phyloP scores from a whole-genome alignment of 768 basidiomycete species.

The Dacryopinax primogenitus region DNA sequence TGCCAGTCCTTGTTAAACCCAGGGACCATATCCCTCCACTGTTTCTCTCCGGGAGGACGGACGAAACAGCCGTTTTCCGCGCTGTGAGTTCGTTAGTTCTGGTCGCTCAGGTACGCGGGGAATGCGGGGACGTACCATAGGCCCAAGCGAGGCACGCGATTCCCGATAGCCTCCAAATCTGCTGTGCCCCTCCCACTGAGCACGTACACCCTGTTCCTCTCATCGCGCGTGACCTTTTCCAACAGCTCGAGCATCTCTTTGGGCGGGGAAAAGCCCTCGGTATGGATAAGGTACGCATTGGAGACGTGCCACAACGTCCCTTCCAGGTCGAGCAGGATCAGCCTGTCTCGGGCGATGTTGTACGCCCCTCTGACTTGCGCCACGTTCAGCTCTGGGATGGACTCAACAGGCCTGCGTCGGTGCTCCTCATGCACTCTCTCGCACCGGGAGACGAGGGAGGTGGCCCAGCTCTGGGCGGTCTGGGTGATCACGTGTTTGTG shows the following conservation, averaged over 20 bases:
- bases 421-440: constrained; percentile 64
- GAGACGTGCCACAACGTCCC: constrained; percentile 50
- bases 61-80: constrained; percentile 85
- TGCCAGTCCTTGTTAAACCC: constrained; percentile 76
- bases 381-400: constrained; percentile 35
- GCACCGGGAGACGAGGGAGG: constrained; percentile 61
- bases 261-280: constrained; percentile 32
- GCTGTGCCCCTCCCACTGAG: constrained; percentile 60
- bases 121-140: constrained; percentile 44
- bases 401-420: constrained; percentile 26
- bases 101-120: constrained; percentile 5
- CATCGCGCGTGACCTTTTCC: constrained; percentile 46
- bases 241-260: constrained; percentile 36
- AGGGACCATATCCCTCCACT: constrained; percentile 72
- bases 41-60: constrained; percentile 37
- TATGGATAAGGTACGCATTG: constrained; percentile 39
- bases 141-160: constrained; percentile 52
- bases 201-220: constrained; percentile 66
- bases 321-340: constrained; percentile 67
- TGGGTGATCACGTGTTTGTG: constrained; percentile 78
- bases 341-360: constrained; percentile 47
- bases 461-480: constrained; percentile 73
- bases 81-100: constrained; percentile 25
- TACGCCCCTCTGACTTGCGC: constrained; percentile 51
- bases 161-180: constrained; percentile 49